These are phyloP conservation scores for Dothideomycetes sp. DNA, from an alignment of 2,329 filamentous ascomycete genomes.

Conservation along the genomic window DNA sequence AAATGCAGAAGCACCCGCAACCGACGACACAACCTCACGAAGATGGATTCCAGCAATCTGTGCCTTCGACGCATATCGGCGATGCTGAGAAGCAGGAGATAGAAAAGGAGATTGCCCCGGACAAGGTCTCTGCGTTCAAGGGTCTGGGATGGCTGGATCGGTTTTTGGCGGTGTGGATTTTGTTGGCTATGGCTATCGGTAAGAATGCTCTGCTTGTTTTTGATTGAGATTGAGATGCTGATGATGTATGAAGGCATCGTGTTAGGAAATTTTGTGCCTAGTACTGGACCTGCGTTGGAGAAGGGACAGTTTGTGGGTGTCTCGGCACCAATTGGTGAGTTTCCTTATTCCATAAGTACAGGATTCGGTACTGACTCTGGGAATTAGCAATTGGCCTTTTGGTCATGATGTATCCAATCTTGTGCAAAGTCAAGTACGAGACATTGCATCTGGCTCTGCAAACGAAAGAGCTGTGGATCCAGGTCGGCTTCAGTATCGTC, in stretches of 20 bases:
- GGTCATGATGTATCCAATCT: conserved; percentile 90
- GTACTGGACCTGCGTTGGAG: conserved; percentile 53
- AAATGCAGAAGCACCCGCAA: background rate
- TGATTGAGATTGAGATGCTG: no score
- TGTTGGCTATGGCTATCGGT: conserved; percentile 61
- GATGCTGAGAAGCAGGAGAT: conserved; percentile 6
- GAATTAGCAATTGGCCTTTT: conserved; percentile 59
- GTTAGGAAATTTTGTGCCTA: conserved; percentile 64
- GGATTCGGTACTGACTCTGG: background rate
- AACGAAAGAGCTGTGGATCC: conserved; percentile 59
- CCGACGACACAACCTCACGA: background rate
- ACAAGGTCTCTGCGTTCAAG: conserved; percentile 25
- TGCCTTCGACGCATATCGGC: background rate
- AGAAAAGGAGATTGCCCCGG: conserved; percentile 9
- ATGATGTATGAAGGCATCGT: conserved; percentile 64
- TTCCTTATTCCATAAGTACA: background rate
- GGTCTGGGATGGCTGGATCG: conserved; percentile 37
- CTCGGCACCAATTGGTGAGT: conserved; percentile 55
- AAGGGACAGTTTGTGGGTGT: conserved; percentile 64
- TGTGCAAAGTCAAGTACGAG: conserved; percentile 79
- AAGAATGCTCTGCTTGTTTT: no score
- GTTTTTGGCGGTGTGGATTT: conserved; percentile 52
- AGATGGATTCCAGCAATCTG: background rate
- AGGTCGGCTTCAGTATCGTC: conserved; percentile 66
- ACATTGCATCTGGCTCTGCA: conserved; percentile 58